phyloP scores from a whole-genome alignment of 306 rosid genomes.

The Crataegus laevigata region DNA sequence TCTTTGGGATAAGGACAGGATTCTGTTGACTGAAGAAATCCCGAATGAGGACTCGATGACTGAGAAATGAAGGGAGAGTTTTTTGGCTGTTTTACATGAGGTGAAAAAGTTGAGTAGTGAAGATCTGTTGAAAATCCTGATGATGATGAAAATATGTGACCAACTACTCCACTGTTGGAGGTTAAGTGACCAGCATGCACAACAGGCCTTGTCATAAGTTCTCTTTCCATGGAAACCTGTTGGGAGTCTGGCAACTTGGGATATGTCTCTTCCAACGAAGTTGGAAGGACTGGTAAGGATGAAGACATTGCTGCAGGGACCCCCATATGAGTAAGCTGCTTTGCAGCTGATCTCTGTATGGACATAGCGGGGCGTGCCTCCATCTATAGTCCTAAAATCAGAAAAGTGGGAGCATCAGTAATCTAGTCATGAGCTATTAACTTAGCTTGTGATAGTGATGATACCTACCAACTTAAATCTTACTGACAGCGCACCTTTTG shows the following conservation, averaged over 20 bases:
- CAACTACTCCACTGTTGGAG: constrained; percentile 65
- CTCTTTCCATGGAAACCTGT: constrained; percentile 51
- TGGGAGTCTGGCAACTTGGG: constrained; percentile 66
- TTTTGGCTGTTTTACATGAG: constrained; percentile 49
- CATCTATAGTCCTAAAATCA: constrained; percentile 47
- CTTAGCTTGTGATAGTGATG: constrained; percentile 9
- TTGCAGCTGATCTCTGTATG: constrained; percentile 52
- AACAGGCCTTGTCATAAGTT: constrained; percentile 41
- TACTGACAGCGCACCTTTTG: constrained; percentile 9
- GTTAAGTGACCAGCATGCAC: constrained; percentile 43
- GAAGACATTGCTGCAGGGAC: constrained; percentile 57
- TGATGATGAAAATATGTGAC: constrained; percentile 81
- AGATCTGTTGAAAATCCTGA: constrained; percentile 76
- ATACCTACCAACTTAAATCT: constrained; percentile 38
- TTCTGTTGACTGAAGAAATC: constrained; percentile 37
- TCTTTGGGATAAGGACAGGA: constrained; percentile 51
- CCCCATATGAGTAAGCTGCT: constrained; percentile 56
- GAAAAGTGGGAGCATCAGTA: constrained; percentile 24
- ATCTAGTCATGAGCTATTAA: constrained; percentile 12
- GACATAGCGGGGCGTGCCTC: constrained; percentile 71
- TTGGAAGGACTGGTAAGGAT: constrained; percentile 50
- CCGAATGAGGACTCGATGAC: constrained; percentile 49
- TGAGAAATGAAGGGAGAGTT: constrained; percentile 50
- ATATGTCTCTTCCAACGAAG: constrained; percentile 52
- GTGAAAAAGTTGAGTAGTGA: constrained; percentile 69